phyloP scores from a whole-genome alignment of 2,329 filamentous ascomycete species.

The Xylaria polymorpha region DNA sequence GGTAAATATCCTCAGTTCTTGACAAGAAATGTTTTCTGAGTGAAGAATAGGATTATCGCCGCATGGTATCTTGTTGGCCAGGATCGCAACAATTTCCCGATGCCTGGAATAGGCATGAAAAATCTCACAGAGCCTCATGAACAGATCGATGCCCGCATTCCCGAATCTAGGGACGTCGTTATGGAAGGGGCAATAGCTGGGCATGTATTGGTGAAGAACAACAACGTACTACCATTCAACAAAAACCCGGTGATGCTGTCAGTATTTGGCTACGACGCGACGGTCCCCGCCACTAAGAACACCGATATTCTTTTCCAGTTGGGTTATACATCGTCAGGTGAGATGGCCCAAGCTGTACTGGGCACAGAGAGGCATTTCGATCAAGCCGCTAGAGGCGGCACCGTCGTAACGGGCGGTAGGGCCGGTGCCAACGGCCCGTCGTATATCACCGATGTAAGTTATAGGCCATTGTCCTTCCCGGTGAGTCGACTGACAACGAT shows the following conservation, averaged over 20 bases:
- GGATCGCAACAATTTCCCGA: constrained; percentile 58
- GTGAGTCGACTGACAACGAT: constrained; percentile 26
- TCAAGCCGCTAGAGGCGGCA: constrained; percentile 63
- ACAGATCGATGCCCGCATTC: constrained; percentile 62
- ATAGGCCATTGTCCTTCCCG: constrained; percentile 41
- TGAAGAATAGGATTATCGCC: constrained; percentile 68
- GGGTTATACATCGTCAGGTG: constrained; percentile 60
- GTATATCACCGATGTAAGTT: constrained; percentile 60
- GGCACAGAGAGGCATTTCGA: constrained; percentile 59
- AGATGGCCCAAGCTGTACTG: constrained; percentile 59
- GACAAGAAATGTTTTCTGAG: constrained; percentile 50
- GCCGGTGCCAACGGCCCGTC: constrained; percentile 63
- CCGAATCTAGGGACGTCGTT: constrained; percentile 57
- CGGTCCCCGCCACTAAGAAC: constrained; percentile 59
- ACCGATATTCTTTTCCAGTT: constrained; percentile 58
- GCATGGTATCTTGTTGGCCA: constrained; percentile 69
- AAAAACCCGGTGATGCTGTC: constrained; percentile 66
- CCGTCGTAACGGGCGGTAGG: constrained; percentile 63
- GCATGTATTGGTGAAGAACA: constrained; percentile 84
- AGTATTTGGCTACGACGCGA: constrained; percentile 74
- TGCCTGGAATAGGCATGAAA: constrained; percentile 67
- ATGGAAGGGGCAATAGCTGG: constrained; percentile 68
- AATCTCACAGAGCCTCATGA: constrained; percentile 64
- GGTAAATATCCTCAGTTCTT: constrained; percentile 62
- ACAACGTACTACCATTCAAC: constrained; percentile 70